These are phyloP conservation scores for Aspergillus tubingensis DNA, from an alignment of 2,329 filamentous ascomycete species.

Conservation along the genomic window DNA sequence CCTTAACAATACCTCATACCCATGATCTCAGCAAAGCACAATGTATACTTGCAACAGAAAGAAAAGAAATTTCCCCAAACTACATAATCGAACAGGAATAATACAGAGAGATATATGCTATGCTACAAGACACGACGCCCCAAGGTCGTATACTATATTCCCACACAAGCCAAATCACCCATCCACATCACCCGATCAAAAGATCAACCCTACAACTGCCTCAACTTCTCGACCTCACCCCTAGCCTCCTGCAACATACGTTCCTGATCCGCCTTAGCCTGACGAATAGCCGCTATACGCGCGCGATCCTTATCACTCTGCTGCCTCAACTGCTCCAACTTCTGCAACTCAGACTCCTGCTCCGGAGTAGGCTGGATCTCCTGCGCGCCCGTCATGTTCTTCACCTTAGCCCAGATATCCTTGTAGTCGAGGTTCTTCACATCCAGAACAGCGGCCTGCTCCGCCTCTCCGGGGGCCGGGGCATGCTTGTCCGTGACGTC, in stretches of 20 bases:
- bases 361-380: constrained; percentile 35
- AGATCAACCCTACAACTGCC: constrained; percentile 30
- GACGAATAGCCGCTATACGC: constrained; percentile 41
- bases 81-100: constrained; percentile 22
- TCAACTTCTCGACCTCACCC: constrained; percentile 47
- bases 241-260: constrained; percentile 47
- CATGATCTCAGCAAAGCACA: too few relatives aligned
- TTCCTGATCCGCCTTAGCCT: constrained; percentile 49
- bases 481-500: constrained; percentile 35
- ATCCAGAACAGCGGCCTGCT: constrained; percentile 41
- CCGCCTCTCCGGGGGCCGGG: constrained; percentile 31
- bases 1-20: background rate
- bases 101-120: constrained; percentile 20
- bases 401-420: constrained; percentile 48
- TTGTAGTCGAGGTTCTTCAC: constrained; percentile 41
- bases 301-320: constrained; percentile 43
- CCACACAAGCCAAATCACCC: constrained; percentile 3
- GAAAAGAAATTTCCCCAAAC: constrained; percentile 17
- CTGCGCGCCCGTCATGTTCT: constrained; percentile 43
- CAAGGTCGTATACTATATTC: constrained; percentile 6
- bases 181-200: background rate
- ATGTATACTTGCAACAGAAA: background rate
- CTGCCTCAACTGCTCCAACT: constrained; percentile 37
- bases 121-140: constrained; percentile 25
- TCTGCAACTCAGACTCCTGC: constrained; percentile 40